Evolutionary conservation across 495 filamentous ascomycete species (phyloP).

Genomic region (Chaetomium fimeti): DNA sequence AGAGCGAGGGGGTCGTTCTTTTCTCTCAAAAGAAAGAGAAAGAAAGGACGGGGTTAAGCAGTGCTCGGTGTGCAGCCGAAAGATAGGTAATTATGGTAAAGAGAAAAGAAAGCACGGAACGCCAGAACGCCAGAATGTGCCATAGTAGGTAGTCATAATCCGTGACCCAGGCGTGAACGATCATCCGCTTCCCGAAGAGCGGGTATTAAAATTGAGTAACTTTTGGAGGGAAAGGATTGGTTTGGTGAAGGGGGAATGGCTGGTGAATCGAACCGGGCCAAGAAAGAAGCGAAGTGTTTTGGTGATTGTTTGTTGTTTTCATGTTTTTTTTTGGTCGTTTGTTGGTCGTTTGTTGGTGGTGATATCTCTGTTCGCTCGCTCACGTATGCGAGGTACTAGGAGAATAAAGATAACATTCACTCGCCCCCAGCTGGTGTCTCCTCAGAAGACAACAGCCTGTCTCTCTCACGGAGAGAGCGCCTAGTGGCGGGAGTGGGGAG

Average conservation of each 20-base stretch:
- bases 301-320: not conserved
- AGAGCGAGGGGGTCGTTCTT: no score
- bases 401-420: not conserved
- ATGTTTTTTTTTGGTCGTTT: not conserved
- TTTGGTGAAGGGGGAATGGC: not conserved
- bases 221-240: not conserved
- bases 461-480: not conserved
- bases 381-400: not conserved
- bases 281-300: not conserved
- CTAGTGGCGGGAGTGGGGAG: not conserved
- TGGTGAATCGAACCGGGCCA: not conserved
- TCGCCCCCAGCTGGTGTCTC: no score
- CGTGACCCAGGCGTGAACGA: not conserved
- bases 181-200: not conserved
- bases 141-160: not conserved
- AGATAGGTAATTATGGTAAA: not conserved
- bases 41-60: no score
- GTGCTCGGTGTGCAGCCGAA: not conserved
- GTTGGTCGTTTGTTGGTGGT: not conserved
- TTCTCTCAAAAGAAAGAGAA: no score
- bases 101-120: not conserved
- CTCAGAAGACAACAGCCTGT: not conserved
- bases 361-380: not conserved
- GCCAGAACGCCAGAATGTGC: not conserved
- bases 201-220: not conserved